Evolutionary conservation across 2,329 filamentous ascomycete genomes (phyloP).

Genomic region (Colletotrichum agaves): DNA sequence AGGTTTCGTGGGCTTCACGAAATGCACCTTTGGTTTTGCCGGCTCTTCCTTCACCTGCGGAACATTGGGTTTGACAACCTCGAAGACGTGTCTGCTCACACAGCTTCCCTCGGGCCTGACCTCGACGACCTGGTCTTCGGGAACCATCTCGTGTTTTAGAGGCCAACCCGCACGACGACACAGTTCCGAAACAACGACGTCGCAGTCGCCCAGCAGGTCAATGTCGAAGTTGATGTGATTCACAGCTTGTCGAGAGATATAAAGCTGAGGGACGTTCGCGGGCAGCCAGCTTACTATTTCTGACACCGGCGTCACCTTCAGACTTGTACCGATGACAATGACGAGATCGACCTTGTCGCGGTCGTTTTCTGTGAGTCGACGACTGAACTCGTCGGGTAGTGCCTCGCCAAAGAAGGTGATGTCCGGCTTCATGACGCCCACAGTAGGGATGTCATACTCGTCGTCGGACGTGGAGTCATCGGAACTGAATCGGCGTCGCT

Average conservation of each 20-base stretch:
- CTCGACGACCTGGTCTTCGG: constrained; percentile 70
- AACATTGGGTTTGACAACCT: constrained; percentile 38
- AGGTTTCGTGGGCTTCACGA: constrained; percentile 24
- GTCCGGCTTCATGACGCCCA: constrained; percentile 94
- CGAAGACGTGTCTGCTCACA: constrained; percentile 52
- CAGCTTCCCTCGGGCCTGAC: constrained; percentile 62
- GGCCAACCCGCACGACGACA: constrained; percentile 85
- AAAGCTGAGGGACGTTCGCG: constrained; percentile 85
- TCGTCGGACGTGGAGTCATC: constrained; percentile 56
- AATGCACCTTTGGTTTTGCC: neutral
- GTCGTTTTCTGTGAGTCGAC: constrained; percentile 84
- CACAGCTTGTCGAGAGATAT: constrained; percentile 87
- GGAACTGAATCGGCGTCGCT: constrained; percentile 50
- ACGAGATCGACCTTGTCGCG: constrained; percentile 85
- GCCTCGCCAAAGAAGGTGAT: constrained; percentile 98
- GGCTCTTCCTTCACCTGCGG: neutral
- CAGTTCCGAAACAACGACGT: constrained; percentile 88
- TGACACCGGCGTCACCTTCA: constrained; percentile 95
- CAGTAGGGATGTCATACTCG: constrained; percentile 67
- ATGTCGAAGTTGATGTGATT: constrained; percentile 95
- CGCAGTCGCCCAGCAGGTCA: constrained; percentile 94
- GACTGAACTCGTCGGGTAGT: constrained; percentile 84
- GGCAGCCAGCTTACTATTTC: constrained; percentile 88
- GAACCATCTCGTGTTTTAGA: constrained; percentile 84
- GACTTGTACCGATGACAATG: constrained; percentile 93